Evolutionary conservation across 1,139 yeast species (phyloP).

Genomic region (Blastobotrys niveus): DNA sequence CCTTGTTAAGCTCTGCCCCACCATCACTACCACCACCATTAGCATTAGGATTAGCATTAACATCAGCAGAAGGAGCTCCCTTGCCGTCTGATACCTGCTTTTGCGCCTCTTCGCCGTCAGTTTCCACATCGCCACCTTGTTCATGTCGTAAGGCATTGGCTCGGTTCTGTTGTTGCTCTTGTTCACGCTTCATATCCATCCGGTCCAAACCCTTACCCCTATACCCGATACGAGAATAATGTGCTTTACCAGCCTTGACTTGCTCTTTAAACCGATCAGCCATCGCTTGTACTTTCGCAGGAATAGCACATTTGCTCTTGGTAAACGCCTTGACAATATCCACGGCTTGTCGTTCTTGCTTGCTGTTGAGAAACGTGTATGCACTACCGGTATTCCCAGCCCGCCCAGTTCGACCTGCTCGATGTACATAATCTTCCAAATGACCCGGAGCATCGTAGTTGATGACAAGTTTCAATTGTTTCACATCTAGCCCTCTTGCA

Average conservation of each 20-base stretch:
- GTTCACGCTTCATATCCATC: conserved; percentile 63
- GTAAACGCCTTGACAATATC: conserved; percentile 70
- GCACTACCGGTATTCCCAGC: conserved; percentile 81
- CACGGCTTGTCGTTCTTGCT: conserved; percentile 53
- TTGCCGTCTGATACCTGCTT: conserved; percentile 18
- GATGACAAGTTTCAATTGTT: conserved; percentile 69
- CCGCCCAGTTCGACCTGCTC: conserved; percentile 95
- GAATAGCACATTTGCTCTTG: conserved; percentile 49
- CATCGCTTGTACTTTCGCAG: conserved; percentile 48
- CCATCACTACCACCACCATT: conserved; percentile 18
- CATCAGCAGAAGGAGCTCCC: too few species aligned
- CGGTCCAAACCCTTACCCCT: conserved; percentile 91
- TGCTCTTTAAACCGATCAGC: conserved; percentile 55
- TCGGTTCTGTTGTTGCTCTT: conserved; percentile 48
- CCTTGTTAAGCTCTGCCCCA: conserved; percentile 13
- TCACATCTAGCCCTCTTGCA: conserved; percentile 91
- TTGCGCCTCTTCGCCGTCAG: conserved; percentile 11
- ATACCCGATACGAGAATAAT: conserved; percentile 54
- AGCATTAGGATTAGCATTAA: too few species aligned
- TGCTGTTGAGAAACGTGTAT: conserved; percentile 59
- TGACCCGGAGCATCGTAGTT: conserved; percentile 89
- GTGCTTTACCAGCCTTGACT: conserved; percentile 64
- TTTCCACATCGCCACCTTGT: conserved; percentile 29
- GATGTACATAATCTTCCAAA: conserved; percentile 91
- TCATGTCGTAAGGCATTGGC: conserved; percentile 27